These are phyloP conservation scores for Rhipidocladum racemiflorum DNA, from an alignment of 176 grass and related monocot genomes.

Conservation along the genomic window DNA sequence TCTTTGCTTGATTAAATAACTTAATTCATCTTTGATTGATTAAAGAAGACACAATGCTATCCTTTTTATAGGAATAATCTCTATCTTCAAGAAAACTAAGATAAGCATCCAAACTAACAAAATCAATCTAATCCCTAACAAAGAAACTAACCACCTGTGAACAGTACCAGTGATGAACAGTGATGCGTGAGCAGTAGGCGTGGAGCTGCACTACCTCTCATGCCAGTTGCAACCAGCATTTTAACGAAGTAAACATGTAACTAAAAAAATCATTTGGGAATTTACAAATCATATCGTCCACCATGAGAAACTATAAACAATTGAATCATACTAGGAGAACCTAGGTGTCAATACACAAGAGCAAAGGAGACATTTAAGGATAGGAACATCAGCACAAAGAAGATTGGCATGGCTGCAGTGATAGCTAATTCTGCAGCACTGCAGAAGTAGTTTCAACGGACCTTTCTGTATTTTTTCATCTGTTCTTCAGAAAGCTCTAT, in stretches of 20 bases:
- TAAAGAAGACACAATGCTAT: no score
- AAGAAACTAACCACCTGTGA: neutral
- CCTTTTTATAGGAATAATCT: neutral
- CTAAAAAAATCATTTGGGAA: neutral
- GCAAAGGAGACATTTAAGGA: neutral
- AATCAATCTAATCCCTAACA: neutral
- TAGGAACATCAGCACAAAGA: slow-evolving; percentile 28
- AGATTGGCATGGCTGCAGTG: neutral
- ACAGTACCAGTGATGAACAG: neutral
- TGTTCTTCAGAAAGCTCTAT: slow-evolving; percentile 93
- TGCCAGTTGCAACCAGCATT: neutral
- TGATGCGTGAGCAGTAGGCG: neutral
- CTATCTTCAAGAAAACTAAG: neutral
- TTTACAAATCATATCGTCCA: neutral
- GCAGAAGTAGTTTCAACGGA: slow-evolving; percentile 22
- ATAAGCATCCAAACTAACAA: neutral
- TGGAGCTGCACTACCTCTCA: neutral
- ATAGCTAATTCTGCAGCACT: slow-evolving; percentile 20
- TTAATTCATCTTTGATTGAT: neutral
- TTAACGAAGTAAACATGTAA: neutral
- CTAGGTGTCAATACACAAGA: neutral
- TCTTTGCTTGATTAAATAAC: neutral
- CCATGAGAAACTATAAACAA: slow-evolving; percentile 6
- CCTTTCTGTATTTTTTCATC: slow-evolving; percentile 90
- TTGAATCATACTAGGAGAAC: neutral